Conservation (phyloP, 148 eudicot genomes). For the Nepenthes mirabilis region DNA sequence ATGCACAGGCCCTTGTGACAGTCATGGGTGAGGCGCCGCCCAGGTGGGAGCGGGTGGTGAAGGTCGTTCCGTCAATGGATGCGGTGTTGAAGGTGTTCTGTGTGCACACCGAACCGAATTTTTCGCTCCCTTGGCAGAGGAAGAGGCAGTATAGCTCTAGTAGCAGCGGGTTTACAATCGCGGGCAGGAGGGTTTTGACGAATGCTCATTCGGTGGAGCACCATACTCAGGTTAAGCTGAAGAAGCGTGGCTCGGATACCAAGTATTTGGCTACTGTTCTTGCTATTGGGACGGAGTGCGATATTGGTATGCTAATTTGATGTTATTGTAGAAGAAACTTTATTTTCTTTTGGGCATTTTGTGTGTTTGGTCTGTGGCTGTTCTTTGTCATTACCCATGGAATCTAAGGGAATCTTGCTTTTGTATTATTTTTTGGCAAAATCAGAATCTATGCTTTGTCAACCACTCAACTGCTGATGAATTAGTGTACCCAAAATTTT, state of each 20-base stretch:
- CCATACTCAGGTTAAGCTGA: slow-evolving; percentile 14
- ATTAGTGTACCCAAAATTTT: too few relatives aligned
- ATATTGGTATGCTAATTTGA: slow-evolving; percentile 8
- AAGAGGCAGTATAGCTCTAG: slow-evolving; percentile 16
- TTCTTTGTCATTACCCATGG: neutral
- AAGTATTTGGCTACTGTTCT: slow-evolving; percentile 16
- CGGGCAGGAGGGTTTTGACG: slow-evolving; percentile 15
- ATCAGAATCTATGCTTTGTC: too few relatives aligned
- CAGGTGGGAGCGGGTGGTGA: slow-evolving; percentile 8
- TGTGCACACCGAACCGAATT: slow-evolving; percentile 16
- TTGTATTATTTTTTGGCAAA: too few relatives aligned
- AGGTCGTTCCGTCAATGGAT: slow-evolving; percentile 14
- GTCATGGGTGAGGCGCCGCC: slow-evolving; percentile 5
- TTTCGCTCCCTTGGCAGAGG: slow-evolving; percentile 16
- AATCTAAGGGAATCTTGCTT: too few relatives aligned
- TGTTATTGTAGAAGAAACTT: neutral
- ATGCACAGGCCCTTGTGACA: neutral
- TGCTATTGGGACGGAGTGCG: slow-evolving; percentile 17
- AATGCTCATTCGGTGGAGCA: slow-evolving; percentile 18
- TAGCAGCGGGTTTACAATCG: slow-evolving; percentile 13
- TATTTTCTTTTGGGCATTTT: neutral
- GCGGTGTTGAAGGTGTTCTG: slow-evolving; percentile 19
- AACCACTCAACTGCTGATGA: too few relatives aligned
- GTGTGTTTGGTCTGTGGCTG: neutral
- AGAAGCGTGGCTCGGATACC: slow-evolving; percentile 17